Conservation (phyloP, 2,329 filamentous ascomycete species). For the Phaeophleospora eucalypticola region DNA sequence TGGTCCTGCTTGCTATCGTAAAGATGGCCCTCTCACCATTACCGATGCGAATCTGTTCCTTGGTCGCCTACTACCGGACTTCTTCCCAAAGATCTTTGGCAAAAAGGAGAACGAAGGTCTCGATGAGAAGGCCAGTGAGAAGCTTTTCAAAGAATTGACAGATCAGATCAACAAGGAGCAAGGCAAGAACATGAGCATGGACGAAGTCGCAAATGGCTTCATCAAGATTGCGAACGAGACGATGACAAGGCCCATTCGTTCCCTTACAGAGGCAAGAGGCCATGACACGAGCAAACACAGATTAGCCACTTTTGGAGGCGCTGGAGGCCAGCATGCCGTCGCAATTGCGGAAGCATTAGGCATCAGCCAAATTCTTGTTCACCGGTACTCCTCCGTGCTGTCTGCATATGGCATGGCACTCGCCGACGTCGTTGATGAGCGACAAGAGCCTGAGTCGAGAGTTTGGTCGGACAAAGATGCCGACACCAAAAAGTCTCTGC, state of each 20-base stretch:
- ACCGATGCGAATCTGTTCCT: conserved; percentile 88
- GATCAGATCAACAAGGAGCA: conserved; percentile 71
- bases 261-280: conserved; percentile 85
- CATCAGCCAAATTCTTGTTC: conserved; percentile 79
- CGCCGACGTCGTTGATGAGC: conserved; percentile 87
- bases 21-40: conserved; percentile 84
- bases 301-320: conserved; percentile 88
- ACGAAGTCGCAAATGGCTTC: conserved; percentile 87
- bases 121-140: conserved; percentile 70
- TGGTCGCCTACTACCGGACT: conserved; percentile 78
- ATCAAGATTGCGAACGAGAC: conserved; percentile 86
- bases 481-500: conserved; percentile 59
- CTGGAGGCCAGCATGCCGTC: conserved; percentile 88
- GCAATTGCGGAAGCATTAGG: conserved; percentile 82
- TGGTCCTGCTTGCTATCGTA: conserved; percentile 85
- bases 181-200: conserved; percentile 63
- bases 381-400: conserved; percentile 81
- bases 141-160: conserved; percentile 70
- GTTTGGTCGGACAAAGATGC: conserved; percentile 55
- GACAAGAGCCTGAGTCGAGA: conserved; percentile 69
- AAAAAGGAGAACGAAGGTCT: conserved; percentile 79
- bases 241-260: conserved; percentile 86
- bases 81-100: conserved; percentile 94
- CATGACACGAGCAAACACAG: conserved; percentile 86
- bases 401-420: conserved; percentile 92